phyloP scores from a whole-genome alignment of 1,284 basidiomycete species.

The Trametes versicolor region DNA sequence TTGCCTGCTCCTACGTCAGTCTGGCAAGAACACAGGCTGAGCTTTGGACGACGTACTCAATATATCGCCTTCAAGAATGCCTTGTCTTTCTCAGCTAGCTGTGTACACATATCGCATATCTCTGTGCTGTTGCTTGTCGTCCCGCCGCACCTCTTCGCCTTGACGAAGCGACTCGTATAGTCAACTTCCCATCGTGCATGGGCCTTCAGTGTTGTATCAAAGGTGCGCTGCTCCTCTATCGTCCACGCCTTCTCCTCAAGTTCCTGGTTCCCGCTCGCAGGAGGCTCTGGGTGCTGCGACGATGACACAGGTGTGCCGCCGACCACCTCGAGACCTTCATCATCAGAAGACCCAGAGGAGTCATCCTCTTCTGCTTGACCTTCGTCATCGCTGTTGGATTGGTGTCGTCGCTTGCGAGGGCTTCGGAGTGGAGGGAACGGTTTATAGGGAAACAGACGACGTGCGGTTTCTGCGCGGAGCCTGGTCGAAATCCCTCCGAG shows the following conservation, averaged over 20 bases:
- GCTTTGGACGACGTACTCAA: background rate
- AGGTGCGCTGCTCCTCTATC: background rate
- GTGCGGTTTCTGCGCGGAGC: background rate
- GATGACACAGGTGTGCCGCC: no score
- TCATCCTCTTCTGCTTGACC: no score
- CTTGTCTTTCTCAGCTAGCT: background rate
- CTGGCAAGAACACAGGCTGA: background rate
- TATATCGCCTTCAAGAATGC: background rate
- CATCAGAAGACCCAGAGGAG: background rate
- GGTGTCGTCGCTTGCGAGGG: no score
- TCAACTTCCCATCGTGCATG: constrained; percentile 7
- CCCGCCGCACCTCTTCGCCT: background rate
- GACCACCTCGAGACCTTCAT: no score
- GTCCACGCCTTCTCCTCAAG: constrained; percentile 1
- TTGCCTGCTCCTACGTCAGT: background rate
- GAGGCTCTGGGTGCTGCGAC: no score
- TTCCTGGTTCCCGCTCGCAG: background rate
- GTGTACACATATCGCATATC: background rate
- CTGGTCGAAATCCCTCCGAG: constrained; percentile 3
- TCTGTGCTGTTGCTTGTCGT: background rate
- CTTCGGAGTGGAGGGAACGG: background rate
- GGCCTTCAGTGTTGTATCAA: background rate
- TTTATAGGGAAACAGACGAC: background rate
- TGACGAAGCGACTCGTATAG: background rate
- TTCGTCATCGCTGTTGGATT: no score